phyloP scores from a whole-genome alignment of 2,329 filamentous ascomycete genomes.

The Pestalotiopsis fici region DNA sequence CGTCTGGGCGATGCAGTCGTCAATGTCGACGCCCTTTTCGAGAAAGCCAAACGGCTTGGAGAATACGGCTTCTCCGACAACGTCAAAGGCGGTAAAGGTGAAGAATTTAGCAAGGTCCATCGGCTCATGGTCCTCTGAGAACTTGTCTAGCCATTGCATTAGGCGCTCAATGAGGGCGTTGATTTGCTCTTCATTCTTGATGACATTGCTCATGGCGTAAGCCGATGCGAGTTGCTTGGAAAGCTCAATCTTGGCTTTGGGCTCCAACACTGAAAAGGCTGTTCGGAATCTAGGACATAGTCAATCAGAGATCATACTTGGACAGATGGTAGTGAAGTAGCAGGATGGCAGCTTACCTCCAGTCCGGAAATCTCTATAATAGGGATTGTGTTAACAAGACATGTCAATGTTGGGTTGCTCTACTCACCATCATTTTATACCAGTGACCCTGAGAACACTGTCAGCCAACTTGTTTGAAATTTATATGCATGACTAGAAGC shows the following conservation, averaged over 20 bases:
- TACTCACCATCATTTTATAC: constrained; percentile 24
- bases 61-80: constrained; percentile 26
- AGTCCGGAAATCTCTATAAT: constrained; percentile 15
- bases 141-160: constrained; percentile 3
- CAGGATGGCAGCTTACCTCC: constrained; percentile 15
- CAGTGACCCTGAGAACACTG: constrained; percentile 19
- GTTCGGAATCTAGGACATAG: not conserved
- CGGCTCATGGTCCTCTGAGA: not conserved
- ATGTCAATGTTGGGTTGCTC: constrained; percentile 16
- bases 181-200: constrained; percentile 11
- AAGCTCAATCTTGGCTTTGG: constrained; percentile 11
- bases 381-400: constrained; percentile 20
- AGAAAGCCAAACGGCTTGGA: constrained; percentile 26
- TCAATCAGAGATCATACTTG: not conserved
- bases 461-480: not conserved
- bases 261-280: constrained; percentile 7
- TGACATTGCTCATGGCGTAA: constrained; percentile 27
- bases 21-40: constrained; percentile 23
- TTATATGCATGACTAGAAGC: not conserved
- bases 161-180: constrained; percentile 2
- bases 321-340: constrained; percentile 22
- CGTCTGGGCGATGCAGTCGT: constrained; percentile 17
- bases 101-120: constrained; percentile 15
- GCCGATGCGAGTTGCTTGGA: constrained; percentile 2
- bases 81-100: constrained; percentile 24